Base-by-base conservation (phyloP, 345 rosid genomes). In the Salix brachista region DNA sequence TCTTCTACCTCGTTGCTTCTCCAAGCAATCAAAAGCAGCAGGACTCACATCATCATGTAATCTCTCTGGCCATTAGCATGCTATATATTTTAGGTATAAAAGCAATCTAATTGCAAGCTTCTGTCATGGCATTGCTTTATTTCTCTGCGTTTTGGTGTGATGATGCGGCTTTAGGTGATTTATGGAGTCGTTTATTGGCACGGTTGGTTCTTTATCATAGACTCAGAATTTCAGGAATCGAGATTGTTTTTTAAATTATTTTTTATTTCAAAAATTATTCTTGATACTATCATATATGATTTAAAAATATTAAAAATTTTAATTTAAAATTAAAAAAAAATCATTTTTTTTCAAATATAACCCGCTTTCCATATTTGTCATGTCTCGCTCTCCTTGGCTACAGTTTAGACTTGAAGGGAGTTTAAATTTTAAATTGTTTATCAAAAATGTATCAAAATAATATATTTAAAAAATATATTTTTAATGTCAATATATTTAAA, bases 141-240 rank as follows among this genome's bases (percentile, higher is more conserved):
- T 79, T 69, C 34, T 62, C 80, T 81, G 84, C 78, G 70, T 72
- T 86, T 75, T 54, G 71, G 75, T 73, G 87, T 80, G 74, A 71
- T 87, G 83, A 87, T 72, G 74, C 44, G 78, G 67, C n/a, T 67
- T 78, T 34, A 75, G 78, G 71, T 85, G 77, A 64, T 81, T 80
- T 73, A 92, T 92, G 96, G 96, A 32, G 5, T 32, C 34, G 34
- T 32, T 32, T 32, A 32, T 32, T 32, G 30, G 32, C 32, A 30
- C 32, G 77, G 82, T 77, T 50, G 70, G 58, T 75, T 84, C 93
- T 75, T 76, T 87, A 18, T 80, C 90, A 56, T 86, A 79, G 82
- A 74, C 83, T 79, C 82, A 80, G 72, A 90, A 75, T 78, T 32
- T 78, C 78, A 18, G 79, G 60, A 70, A 65, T 32, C 34, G 34